Percentiles rank a stretch among this genome's conserved stretches.
phyloP scores from a whole-genome alignment of 169 alveolate genomes.

The Cyclospora cayetanensis region DNA sequence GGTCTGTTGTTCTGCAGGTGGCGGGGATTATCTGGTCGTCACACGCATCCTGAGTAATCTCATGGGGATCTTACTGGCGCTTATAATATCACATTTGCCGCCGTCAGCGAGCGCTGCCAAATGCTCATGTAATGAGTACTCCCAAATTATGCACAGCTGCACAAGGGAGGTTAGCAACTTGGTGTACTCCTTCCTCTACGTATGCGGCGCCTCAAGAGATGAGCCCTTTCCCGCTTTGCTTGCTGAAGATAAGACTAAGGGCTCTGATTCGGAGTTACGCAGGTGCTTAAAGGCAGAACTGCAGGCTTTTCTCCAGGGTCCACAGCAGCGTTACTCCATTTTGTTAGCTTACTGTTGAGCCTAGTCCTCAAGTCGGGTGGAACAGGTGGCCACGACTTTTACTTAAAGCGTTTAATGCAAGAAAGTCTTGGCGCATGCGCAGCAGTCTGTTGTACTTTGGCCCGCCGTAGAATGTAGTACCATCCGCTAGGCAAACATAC shows the following conservation, averaged over 20 bases:
- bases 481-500: too few relatives aligned
- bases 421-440: too few relatives aligned
- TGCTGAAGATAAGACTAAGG: not conserved
- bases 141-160: slow-evolving; percentile 33
- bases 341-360: too few relatives aligned
- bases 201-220: slow-evolving; percentile 4
- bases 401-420: too few relatives aligned
- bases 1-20: slow-evolving; percentile 45
- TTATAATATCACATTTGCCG: slow-evolving; percentile 60
- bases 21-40: slow-evolving; percentile 34
- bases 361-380: too few relatives aligned
- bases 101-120: slow-evolving; percentile 51
- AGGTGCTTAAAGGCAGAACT: too few relatives aligned
- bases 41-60: slow-evolving; percentile 60
- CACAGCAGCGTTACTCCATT: too few relatives aligned
- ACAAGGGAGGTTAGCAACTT: slow-evolving; percentile 23
- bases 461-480: too few relatives aligned
- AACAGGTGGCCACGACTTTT: too few relatives aligned
- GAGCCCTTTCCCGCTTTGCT: not conserved
- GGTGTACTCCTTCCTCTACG: not conserved
- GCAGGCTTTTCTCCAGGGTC: too few relatives aligned
- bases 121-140: slow-evolving; percentile 3
- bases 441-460: too few relatives aligned
- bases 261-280: not conserved
- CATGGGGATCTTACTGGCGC: slow-evolving; percentile 62